Evolutionary conservation across 2,329 filamentous ascomycete species (phyloP).

Genomic region (Aspergillus alliaceus): DNA sequence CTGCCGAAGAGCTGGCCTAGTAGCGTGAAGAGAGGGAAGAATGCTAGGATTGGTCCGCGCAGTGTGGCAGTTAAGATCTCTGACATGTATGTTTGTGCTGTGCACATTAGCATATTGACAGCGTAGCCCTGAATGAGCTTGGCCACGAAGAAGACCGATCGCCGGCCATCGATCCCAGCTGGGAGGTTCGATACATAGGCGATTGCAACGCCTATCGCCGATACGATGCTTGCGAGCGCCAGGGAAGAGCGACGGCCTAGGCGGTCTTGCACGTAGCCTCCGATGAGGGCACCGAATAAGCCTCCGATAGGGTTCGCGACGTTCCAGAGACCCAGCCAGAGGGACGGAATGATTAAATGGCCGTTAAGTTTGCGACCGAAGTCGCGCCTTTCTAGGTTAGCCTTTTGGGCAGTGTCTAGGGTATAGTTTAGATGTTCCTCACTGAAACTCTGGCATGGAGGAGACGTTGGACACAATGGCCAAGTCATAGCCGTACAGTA

Average conservation of each 20-base stretch:
- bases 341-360: slow-evolving; percentile 41
- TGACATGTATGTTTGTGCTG: slow-evolving; percentile 51
- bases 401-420: too few species aligned
- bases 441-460: slow-evolving; percentile 23
- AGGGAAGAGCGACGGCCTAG: slow-evolving; percentile 41
- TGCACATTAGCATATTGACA: slow-evolving; percentile 47
- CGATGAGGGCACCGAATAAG: slow-evolving; percentile 39
- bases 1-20: slow-evolving; percentile 51
- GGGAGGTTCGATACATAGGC: slow-evolving; percentile 36
- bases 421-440: too few species aligned
- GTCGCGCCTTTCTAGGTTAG: slow-evolving; percentile 21
- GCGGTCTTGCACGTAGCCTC: slow-evolving; percentile 44
- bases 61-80: slow-evolving; percentile 51
- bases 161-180: slow-evolving; percentile 26
- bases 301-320: slow-evolving; percentile 41
- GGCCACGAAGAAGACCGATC: slow-evolving; percentile 45
- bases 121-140: slow-evolving; percentile 49
- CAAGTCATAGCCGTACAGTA: slow-evolving; percentile 35
- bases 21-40: slow-evolving; percentile 52
- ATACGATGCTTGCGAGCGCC: slow-evolving; percentile 37
- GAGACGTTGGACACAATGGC: slow-evolving; percentile 31
- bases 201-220: slow-evolving; percentile 38
- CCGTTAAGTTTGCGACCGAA: slow-evolving; percentile 34
- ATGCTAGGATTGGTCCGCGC: slow-evolving; percentile 49
- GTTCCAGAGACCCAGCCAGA: slow-evolving; percentile 50